These are phyloP conservation scores for Aspergillus avenaceus DNA, from an alignment of 495 filamentous ascomycete species.

Conservation along the genomic window DNA sequence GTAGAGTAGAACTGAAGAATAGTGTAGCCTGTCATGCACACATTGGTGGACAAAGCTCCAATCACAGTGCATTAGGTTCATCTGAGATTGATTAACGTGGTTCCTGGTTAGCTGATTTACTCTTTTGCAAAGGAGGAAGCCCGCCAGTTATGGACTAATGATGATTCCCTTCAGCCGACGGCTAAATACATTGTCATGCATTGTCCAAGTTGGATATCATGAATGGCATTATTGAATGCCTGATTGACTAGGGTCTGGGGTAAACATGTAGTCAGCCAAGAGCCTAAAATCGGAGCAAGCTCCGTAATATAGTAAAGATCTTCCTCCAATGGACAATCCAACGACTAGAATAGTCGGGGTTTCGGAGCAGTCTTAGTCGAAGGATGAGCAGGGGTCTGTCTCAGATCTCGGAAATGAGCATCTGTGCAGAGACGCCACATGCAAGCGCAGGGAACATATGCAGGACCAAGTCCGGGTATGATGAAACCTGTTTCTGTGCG, in stretches of 20 bases:
- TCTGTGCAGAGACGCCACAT: neutral
- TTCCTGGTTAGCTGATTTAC: neutral
- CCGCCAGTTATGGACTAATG: neutral
- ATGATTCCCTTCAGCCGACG: neutral
- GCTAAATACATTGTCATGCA: neutral
- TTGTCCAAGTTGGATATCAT: neutral
- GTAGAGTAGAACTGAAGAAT: neutral
- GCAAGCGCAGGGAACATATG: neutral
- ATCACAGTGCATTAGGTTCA: neutral
- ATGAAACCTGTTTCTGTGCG: neutral
- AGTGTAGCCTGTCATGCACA: neutral
- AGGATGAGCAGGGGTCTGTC: neutral
- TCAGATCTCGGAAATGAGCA: neutral
- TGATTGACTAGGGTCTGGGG: neutral
- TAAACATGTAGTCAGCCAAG: neutral
- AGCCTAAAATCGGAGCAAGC: too few species aligned
- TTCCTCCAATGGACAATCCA: neutral
- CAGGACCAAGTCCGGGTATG: neutral
- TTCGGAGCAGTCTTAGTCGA: neutral
- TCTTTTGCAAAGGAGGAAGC: neutral
- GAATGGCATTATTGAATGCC: too few species aligned
- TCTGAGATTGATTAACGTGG: neutral
- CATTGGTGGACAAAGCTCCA: neutral
- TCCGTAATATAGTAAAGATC: neutral
- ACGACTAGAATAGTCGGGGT: neutral